Base-by-base conservation (phyloP, 345 rosid genomes). In the Camelina sativa region DNA sequence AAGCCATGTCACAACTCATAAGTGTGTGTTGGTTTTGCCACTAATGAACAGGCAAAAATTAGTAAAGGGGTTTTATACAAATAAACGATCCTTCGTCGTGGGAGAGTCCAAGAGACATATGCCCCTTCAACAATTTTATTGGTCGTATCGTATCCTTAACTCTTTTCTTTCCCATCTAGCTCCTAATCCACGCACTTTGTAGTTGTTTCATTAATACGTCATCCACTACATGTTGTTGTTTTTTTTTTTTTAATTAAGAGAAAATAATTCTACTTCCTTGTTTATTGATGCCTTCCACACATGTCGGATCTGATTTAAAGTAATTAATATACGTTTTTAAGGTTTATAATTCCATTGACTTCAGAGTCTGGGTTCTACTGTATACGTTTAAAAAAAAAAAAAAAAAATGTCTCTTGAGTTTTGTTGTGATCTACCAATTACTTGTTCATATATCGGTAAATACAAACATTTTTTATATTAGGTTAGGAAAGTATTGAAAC, bases 71-170 rank as follows among this genome's bases (percentile, higher is more conserved):
- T 32, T 56, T 11, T 51, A 20, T 28, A 28, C 16, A 7, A n/a
- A 65, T 17, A 75, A 71, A 63, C 56, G 65, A 64, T 71, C 80
- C 76, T 77, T 77, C 67, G 48, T 47, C 32, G 55, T 77, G 72
- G 80, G 73, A 77, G 73, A 50, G 71, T 61, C 37, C 73, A 73
- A 70, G 80, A 75, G 81, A 67, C 84, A 71, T 53, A 67, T 76
- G 85, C 65, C 85, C 57, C 82, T 78, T 80, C 82, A 62, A 19
- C 19, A 1, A 52, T 47, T 53, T 74, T 69, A 68, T 23, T 57
- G 68, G 86, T 61, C 85, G 71, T 62, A n/a, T 67, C 62, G 25
- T 23, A 4, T 28, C 30, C 62, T 30, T 47, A 28, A 46, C 50
- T 35, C 11, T 28, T 28, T 28, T 28, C 8, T 16, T 65, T 38